phyloP scores from a whole-genome alignment of 208 protist species.

The Lotmaria passim region DNA sequence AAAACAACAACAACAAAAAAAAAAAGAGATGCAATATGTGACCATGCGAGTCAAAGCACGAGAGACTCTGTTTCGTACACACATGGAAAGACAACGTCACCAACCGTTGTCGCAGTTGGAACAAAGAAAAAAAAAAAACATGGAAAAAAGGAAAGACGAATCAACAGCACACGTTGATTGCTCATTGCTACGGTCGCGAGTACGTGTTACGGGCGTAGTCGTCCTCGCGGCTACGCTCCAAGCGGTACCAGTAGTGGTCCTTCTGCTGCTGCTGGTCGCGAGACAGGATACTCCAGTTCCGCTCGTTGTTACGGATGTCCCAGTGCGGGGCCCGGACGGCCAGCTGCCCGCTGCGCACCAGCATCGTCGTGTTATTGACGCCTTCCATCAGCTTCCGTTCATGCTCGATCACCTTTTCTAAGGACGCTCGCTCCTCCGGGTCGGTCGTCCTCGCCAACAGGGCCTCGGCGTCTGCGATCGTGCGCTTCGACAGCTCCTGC shows the following conservation, averaged over 20 bases:
- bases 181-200: conserved; percentile 36
- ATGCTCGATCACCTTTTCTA: conserved; percentile 64
- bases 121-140: not conserved
- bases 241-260: conserved; percentile 89
- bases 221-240: conserved; percentile 82
- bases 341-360: conserved; percentile 78
- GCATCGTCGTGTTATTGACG: conserved; percentile 70
- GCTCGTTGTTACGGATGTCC: conserved; percentile 88
- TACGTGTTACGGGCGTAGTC: conserved; percentile 85
- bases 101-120: not conserved
- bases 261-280: conserved; percentile 90
- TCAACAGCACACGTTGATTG: not conserved
- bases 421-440: conserved; percentile 49
- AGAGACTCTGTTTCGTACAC: not conserved
- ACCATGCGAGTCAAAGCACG: too few species aligned
- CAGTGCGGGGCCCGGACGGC: conserved; percentile 80
- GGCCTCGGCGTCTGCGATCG: conserved; percentile 52
- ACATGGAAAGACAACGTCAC: not conserved
- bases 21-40: too few species aligned
- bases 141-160: not conserved
- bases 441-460: conserved; percentile 57
- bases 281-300: conserved; percentile 85
- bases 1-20: too few species aligned
- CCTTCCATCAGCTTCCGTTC: conserved; percentile 64
- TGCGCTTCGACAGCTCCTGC: conserved; percentile 35